Evolutionary conservation across 306 rosid species (phyloP).

Genomic region (Begonia masoniana): DNA sequence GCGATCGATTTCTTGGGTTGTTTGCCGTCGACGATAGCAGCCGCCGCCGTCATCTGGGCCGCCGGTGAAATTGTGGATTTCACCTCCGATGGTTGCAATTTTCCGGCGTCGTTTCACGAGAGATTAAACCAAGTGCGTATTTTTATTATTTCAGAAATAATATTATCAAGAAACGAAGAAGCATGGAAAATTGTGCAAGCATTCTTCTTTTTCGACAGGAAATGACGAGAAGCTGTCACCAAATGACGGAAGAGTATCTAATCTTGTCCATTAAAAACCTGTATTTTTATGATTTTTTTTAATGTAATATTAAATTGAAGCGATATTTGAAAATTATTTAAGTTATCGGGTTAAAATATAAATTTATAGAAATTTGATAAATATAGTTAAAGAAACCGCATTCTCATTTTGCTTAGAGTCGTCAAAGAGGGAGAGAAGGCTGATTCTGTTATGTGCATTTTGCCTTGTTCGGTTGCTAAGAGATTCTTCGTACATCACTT

Average conservation of each 20-base stretch:
- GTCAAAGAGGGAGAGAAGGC: too few species aligned
- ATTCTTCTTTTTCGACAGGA: constrained; percentile 29
- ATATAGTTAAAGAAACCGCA: too few species aligned
- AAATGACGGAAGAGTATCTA: constrained; percentile 57
- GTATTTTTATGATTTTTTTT: too few species aligned
- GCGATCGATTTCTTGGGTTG: constrained; percentile 45
- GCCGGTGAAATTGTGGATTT: constrained; percentile 7
- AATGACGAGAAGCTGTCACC: constrained; percentile 71
- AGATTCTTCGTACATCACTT: too few species aligned
- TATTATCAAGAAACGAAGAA: constrained; percentile 1
- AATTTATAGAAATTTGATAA: too few species aligned
- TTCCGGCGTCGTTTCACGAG: not conserved
- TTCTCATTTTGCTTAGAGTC: too few species aligned
- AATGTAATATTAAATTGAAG: too few species aligned
- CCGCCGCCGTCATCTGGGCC: too few species aligned
- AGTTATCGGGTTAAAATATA: too few species aligned
- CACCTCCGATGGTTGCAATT: not conserved
- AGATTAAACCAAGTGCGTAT: not conserved
- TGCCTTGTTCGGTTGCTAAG: too few species aligned
- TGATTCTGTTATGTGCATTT: too few species aligned
- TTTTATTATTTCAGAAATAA: not conserved
- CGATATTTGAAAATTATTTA: too few species aligned
- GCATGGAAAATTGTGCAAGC: constrained; percentile 22
- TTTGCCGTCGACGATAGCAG: constrained; percentile 51
- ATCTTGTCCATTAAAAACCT: not conserved